These are phyloP conservation scores for Nigrospora sphaerica DNA, from an alignment of 2,329 filamentous ascomycete species.

Conservation along the genomic window DNA sequence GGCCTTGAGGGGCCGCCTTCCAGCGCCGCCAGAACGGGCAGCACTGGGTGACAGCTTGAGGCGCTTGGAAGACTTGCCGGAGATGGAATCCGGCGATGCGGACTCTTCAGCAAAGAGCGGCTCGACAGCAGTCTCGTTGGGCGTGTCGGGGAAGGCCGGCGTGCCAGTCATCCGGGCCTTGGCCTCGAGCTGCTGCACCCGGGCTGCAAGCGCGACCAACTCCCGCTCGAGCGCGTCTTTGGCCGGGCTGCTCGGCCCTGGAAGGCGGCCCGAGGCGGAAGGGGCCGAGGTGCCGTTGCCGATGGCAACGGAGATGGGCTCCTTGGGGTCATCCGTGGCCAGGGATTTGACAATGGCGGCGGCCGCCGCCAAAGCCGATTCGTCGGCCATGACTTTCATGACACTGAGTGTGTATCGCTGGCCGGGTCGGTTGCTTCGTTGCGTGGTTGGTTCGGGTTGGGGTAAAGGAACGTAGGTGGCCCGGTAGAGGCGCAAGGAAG, in stretches of 20 bases:
- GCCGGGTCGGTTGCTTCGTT: neutral
- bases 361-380: slow-evolving; percentile 46
- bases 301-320: slow-evolving; percentile 29
- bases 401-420: neutral
- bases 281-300: slow-evolving; percentile 19
- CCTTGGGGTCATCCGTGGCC: slow-evolving; percentile 34
- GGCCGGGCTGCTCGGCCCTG: slow-evolving; percentile 66
- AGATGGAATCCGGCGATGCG: slow-evolving; percentile 35
- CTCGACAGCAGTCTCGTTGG: slow-evolving; percentile 60
- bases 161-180: slow-evolving; percentile 57
- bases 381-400: slow-evolving; percentile 38
- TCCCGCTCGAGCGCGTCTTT: slow-evolving; percentile 79
- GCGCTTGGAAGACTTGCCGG: slow-evolving; percentile 27
- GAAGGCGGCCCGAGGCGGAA: slow-evolving; percentile 50
- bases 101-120: slow-evolving; percentile 56
- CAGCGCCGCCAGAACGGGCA: slow-evolving; percentile 22
- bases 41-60: slow-evolving; percentile 39
- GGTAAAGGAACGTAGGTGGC: neutral
- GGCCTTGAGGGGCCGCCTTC: slow-evolving; percentile 30
- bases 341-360: slow-evolving; percentile 47
- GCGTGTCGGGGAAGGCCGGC: slow-evolving; percentile 67
- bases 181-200: slow-evolving; percentile 78
- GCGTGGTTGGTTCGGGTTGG: neutral
- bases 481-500: slow-evolving; percentile 1
- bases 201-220: slow-evolving; percentile 67